phyloP scores from a whole-genome alignment of 1,284 basidiomycete genomes.

The Microbotryomycetes sp. region DNA sequence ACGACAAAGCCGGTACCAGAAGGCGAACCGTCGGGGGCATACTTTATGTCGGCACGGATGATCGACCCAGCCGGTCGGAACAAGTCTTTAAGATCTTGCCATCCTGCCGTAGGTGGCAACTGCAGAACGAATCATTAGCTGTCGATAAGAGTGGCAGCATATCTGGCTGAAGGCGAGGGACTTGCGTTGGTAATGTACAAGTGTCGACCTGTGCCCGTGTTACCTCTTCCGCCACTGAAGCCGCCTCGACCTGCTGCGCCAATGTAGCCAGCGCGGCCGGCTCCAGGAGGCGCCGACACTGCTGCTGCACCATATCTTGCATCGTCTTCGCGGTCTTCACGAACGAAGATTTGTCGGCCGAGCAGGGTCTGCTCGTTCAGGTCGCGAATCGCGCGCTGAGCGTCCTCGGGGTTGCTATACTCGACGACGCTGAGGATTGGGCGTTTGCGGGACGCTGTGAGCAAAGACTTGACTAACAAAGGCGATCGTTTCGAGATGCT shows the following conservation, averaged over 20 bases:
- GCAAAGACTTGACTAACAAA: constrained; percentile 7
- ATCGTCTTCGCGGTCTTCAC: constrained; percentile 95
- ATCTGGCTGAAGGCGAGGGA: too few relatives aligned
- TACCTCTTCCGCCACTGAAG: constrained; percentile 13
- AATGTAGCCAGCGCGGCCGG: constrained; percentile 32
- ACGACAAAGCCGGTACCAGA: constrained; percentile 62
- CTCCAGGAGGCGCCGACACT: constrained; percentile 55
- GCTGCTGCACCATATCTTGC: constrained; percentile 89
- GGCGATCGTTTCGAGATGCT: constrained; percentile 39
- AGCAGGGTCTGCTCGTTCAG: constrained; percentile 79
- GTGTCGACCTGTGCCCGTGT: constrained; percentile 9
- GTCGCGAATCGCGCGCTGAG: constrained; percentile 75
- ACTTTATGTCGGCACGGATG: constrained; percentile 87
- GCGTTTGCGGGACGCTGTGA: not conserved
- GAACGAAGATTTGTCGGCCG: constrained; percentile 88
- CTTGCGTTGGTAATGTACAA: constrained; percentile 25
- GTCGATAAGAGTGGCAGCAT: too few relatives aligned
- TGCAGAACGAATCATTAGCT: constrained; percentile 39
- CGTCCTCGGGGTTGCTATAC: constrained; percentile 73
- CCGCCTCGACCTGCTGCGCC: constrained; percentile 53
- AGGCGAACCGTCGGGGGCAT: constrained; percentile 80
- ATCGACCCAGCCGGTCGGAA: constrained; percentile 92
- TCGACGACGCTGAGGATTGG: constrained; percentile 69
- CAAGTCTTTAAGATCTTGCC: constrained; percentile 97
- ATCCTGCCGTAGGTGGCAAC: constrained; percentile 90